Percentiles rank a stretch among this genome's conserved stretches.
Conservation (phyloP, 768 basidiomycete genomes). For the Coprinopsis cinerea region DNA sequence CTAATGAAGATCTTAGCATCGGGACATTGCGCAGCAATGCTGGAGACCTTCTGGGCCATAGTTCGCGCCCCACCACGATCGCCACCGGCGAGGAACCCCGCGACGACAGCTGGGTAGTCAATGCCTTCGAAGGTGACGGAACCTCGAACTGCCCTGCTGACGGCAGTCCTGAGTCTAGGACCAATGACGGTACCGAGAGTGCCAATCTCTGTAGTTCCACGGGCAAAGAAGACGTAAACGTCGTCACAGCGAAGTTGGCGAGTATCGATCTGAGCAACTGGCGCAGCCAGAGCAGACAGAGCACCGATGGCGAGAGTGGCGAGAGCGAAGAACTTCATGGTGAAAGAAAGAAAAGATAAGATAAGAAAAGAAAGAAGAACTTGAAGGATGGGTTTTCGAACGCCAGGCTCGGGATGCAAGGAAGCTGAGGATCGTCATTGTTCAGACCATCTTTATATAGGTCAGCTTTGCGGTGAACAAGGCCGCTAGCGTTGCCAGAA, state of each 20-base stretch:
- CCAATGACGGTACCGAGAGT: conserved; percentile 12
- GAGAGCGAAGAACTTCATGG: too few species aligned
- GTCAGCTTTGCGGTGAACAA: too few species aligned
- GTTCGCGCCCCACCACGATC: conserved; percentile 12
- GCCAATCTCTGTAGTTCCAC: conserved; percentile 12
- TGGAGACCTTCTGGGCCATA: conserved; percentile 9
- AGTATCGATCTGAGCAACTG: too few species aligned
- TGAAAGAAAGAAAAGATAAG: too few species aligned
- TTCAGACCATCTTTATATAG: too few species aligned
- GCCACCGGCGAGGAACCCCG: conserved; percentile 13
- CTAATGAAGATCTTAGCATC: conserved; percentile 17
- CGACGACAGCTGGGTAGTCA: conserved; percentile 11
- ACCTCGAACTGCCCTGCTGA: not conserved
- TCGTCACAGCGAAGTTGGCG: not conserved
- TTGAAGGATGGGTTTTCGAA: too few species aligned
- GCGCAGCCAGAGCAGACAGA: too few species aligned
- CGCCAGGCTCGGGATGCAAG: too few species aligned
- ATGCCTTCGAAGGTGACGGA: conserved; percentile 9
- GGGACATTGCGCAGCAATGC: conserved; percentile 17
- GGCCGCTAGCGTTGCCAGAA: too few species aligned
- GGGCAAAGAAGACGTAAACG: conserved; percentile 9
- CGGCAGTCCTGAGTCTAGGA: conserved; percentile 8
- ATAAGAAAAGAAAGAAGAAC: too few species aligned
- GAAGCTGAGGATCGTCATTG: too few species aligned
- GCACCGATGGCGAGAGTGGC: too few species aligned